Evolutionary conservation across 768 basidiomycete species (phyloP), one percentile per base, ranked within the genome.

Genomic region (Tremella mesenterica): DNA sequence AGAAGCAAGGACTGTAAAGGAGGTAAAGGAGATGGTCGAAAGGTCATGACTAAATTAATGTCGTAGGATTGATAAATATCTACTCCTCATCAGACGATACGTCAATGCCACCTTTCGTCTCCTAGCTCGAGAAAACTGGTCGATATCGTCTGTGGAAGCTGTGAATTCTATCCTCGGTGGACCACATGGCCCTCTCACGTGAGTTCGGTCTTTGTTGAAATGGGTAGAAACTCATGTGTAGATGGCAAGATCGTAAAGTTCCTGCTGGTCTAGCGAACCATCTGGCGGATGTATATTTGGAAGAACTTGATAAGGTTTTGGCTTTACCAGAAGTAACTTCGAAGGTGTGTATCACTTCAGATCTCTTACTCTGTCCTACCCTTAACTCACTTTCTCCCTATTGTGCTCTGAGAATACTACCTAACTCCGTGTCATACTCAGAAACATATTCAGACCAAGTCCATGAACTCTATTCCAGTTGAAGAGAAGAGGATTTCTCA

Each of bases 41-140:
- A n/a, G n/a, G 10, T 49, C 14, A 28, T 38, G 12, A 3, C 23
- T 12, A 18, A 43, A 18, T 7, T 18, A 16, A 30, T 26, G 10
- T 25, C 8, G 10, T 64, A 95, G 92, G 61, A 83, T 96, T 71
- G 93, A 99, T 79, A 99, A 99, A 73, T 97, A 88, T 72, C 92
- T 93, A 70, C 84, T 96, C 83, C 84, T 99, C 43, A 82, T 96
- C 54, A 80, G 93, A 54, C 80, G 85, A 59, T 96, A 89, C 66
- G 78, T 87, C 50, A 86, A 91, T 64, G 88, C 85, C 1, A 81
- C 85, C 1, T 92, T 97, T 73, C 77, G 85, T 29, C 79, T 95
- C 18, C 78, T 97, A 23, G 78, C 83, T 31, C 79, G 84, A 41
- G 72, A 74, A 20, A 76, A 79, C 43, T 99, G 92, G 92, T 80